A percentile compares a stretch with the other conserved stretches of the same genome.
Evolutionary conservation across 2,329 filamentous ascomycete genomes (phyloP).

Genomic region (Gnomoniopsis sp.): DNA sequence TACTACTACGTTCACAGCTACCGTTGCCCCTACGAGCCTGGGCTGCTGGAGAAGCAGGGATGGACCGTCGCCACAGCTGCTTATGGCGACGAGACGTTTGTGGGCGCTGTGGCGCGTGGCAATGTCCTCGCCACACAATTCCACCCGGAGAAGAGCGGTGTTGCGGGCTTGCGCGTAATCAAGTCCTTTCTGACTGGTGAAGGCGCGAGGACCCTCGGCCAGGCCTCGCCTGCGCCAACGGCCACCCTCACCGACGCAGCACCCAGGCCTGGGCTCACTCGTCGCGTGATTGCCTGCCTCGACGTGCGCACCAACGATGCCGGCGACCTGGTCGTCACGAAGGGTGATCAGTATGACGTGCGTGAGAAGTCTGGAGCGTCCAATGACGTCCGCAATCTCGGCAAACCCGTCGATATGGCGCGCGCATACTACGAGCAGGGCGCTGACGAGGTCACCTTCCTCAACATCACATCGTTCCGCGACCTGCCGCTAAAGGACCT

Average conservation of each 20-base stretch:
- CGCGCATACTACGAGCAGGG: constrained; percentile 93
- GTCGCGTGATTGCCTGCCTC: constrained; percentile 90
- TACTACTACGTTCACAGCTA: constrained; percentile 99
- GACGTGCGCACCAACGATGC: constrained; percentile 93
- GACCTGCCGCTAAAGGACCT: constrained; percentile 89
- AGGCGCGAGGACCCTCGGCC: constrained; percentile 49
- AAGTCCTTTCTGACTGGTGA: constrained; percentile 81
- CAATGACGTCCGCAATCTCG: constrained; percentile 76
- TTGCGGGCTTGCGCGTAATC: constrained; percentile 78
- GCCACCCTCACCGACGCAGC: constrained; percentile 2
- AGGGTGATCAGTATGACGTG: constrained; percentile 98
- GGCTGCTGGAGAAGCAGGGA: constrained; percentile 73
- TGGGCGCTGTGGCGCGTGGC: constrained; percentile 81
- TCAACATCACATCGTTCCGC: constrained; percentile 97
- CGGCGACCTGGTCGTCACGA: constrained; percentile 94
- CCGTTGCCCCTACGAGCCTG: constrained; percentile 71
- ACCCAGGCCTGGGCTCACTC: constrained; percentile 66
- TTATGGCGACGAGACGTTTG: constrained; percentile 86
- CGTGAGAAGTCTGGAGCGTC: constrained; percentile 72
- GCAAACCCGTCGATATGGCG: constrained; percentile 95
- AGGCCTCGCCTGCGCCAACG: constrained; percentile 21
- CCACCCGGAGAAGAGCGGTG: constrained; percentile 95
- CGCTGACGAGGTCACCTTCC: constrained; percentile 93
- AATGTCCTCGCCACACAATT: constrained; percentile 94
- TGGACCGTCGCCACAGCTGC: constrained; percentile 90